Percentiles rank a stretch among this genome's conserved stretches.
These are phyloP conservation scores for Oidium heveae DNA, from an alignment of 2,329 filamentous ascomycete species.

Conservation along the genomic window DNA sequence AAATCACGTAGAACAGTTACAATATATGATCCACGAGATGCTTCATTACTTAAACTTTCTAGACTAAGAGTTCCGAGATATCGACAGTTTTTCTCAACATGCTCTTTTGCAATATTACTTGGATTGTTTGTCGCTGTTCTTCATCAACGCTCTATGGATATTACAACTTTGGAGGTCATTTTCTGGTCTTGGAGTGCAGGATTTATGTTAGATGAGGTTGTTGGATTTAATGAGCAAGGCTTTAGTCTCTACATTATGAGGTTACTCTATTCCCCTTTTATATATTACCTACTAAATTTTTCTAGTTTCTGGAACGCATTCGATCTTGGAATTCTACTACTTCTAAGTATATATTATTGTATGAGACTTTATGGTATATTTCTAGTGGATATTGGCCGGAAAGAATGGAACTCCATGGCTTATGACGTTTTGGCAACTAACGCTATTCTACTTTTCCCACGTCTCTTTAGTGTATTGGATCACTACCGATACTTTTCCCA, in stretches of 20 bases:
- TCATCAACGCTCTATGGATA: slow-evolving; percentile 45
- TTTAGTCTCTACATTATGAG: slow-evolving; percentile 90
- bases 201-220: slow-evolving; percentile 88
- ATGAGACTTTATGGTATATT: slow-evolving; percentile 74
- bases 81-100: slow-evolving; percentile 66
- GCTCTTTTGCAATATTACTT: slow-evolving; percentile 66
- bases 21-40: slow-evolving; percentile 72
- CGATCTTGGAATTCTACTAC: slow-evolving; percentile 65
- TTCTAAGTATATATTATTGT: slow-evolving; percentile 74
- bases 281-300: background rate
- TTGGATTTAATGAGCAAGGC: slow-evolving; percentile 89
- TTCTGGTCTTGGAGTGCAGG: slow-evolving; percentile 98
- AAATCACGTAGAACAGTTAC: slow-evolving; percentile 36
- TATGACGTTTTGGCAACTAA: slow-evolving; percentile 89
- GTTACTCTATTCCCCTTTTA: background rate
- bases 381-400: slow-evolving; percentile 41
- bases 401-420: slow-evolving; percentile 55
- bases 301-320: slow-evolving; percentile 82
- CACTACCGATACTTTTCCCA: slow-evolving; percentile 94
- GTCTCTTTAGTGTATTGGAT: slow-evolving; percentile 78
- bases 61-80: slow-evolving; percentile 78
- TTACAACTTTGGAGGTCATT: slow-evolving; percentile 62
- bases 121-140: slow-evolving; percentile 69
- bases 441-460: slow-evolving; percentile 68
- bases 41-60: slow-evolving; percentile 77